Evolutionary conservation across 1,284 basidiomycete genomes (phyloP).

Genomic region (Mycosarcoma mackinlayi): DNA sequence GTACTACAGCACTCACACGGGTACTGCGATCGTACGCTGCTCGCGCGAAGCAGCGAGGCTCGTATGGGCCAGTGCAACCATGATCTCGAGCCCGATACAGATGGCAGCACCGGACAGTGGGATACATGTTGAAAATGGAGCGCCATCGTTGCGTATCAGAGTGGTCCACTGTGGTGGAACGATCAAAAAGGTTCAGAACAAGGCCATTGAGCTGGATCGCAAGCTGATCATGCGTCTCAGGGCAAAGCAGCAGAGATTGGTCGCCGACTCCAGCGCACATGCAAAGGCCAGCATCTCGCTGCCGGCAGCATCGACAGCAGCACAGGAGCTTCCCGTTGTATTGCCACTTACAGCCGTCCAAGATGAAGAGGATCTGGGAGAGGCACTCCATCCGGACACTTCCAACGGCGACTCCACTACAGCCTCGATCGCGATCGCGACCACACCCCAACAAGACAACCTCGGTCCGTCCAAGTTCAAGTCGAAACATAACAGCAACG

Average conservation of each 20-base stretch:
- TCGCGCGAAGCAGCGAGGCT: slow-evolving; percentile 41
- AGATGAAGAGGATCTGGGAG: slow-evolving; percentile 40
- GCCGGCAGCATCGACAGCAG: not conserved
- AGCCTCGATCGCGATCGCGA: not conserved
- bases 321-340: not conserved
- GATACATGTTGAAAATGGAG: not conserved
- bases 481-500: slow-evolving; percentile 4
- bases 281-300: not conserved
- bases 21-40: slow-evolving; percentile 50
- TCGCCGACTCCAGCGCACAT: not conserved
- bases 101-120: not conserved
- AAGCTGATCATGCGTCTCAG: slow-evolving; percentile 31
- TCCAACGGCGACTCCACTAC: not conserved
- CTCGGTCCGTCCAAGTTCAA: not conserved
- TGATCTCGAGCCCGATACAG: slow-evolving; percentile 36
- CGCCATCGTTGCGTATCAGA: slow-evolving; percentile 27
- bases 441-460: not conserved
- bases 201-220: slow-evolving; percentile 50
- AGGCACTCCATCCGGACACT: slow-evolving; percentile 22
- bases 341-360: slow-evolving; percentile 2
- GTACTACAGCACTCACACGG: slow-evolving; percentile 51
- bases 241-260: slow-evolving; percentile 22
- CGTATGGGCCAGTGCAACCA: slow-evolving; percentile 50
- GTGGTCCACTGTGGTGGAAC: slow-evolving; percentile 52
- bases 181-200: slow-evolving; percentile 55